Base-by-base conservation (phyloP, 2,329 filamentous ascomycete genomes). In the Hypomyces perniciosus region DNA sequence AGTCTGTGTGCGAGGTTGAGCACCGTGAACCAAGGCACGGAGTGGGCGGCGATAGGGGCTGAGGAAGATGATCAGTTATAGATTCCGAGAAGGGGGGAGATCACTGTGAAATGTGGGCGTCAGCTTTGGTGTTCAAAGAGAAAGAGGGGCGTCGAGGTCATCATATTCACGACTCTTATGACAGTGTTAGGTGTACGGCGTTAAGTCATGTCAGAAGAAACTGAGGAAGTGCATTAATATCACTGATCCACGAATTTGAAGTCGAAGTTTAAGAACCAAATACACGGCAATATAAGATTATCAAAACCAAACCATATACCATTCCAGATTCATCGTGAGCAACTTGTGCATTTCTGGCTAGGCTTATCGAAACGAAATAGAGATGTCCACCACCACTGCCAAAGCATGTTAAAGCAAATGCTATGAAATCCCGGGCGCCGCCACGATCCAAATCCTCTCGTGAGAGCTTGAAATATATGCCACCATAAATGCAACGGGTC, bases 1-100 rank as follows among this genome's bases (percentile, higher is more conserved):
- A 92, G 91, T 57, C 74, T 99, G 12, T 95, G 90, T 64, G 90
- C 90, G 9, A 73, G 90, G 54, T 65, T 95, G 62, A 91, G 86
- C 61, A 89, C 86, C 53, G 89, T 88, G 9, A 90, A 88, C 54
- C 87, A 91, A 64, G 88, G 87, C 20, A 84, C 81, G 0, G 80
- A 84, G 62, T 84, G 78, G 61, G 77, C 79, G 8, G 81, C 81
- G 3, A 60, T 82, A 52, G 73, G 78, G 48, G 71, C 73, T n/a
- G 81, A 85, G 53, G 81, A 83, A 43, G 80, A 83, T 46, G 61
- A 62, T 8, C 42, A 51, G 42, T 29, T 27, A 28, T 44, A 52
- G 6, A 31, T 10, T 5, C 6, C 1, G n/a, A 30, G 20, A 20
- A 29, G 35, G 37, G n/a, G 30, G 6, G 42, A 35, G 33, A 4